Evolutionary conservation across 2,329 filamentous ascomycete species (phyloP).

Genomic region (Pseudocercospora crystallina): DNA sequence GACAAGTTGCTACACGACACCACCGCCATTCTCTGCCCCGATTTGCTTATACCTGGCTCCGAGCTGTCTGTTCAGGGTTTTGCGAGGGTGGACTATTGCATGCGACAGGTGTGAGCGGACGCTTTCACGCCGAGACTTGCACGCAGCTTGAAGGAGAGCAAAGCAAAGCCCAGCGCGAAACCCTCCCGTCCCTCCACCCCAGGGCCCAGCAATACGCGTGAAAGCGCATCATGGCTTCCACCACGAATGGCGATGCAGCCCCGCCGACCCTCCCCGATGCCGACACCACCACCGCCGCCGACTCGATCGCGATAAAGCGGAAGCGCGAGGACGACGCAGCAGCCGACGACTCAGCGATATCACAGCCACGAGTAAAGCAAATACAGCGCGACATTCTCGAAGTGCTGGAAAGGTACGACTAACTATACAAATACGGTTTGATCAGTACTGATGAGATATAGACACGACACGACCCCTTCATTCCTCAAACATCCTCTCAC

Average conservation of each 20-base stretch:
- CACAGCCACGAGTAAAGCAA: slow-evolving; percentile 28
- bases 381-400: slow-evolving; percentile 43
- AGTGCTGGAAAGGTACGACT: slow-evolving; percentile 43
- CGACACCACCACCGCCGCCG: slow-evolving; percentile 7
- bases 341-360: slow-evolving; percentile 33
- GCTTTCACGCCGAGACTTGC: not conserved
- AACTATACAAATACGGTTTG: not conserved
- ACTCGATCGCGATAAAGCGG: slow-evolving; percentile 38
- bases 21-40: not conserved
- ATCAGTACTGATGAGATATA: slow-evolving; percentile 19
- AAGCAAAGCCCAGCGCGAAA: not conserved
- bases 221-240: slow-evolving; percentile 21
- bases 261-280: slow-evolving; percentile 4
- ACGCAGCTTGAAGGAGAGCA: not conserved
- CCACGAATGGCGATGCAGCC: slow-evolving; percentile 13
- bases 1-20: too few species aligned
- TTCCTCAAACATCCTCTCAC: slow-evolving; percentile 43
- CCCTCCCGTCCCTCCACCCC: not conserved
- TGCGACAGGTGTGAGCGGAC: not conserved
- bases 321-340: slow-evolving; percentile 43
- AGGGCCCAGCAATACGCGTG: too few species aligned
- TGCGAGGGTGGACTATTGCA: not conserved
- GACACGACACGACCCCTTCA: slow-evolving; percentile 46
- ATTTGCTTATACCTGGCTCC: not conserved
- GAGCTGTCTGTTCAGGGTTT: not conserved